phyloP scores from a whole-genome alignment of 2,329 filamentous ascomycete genomes.

The Grosmannia serpens region DNA sequence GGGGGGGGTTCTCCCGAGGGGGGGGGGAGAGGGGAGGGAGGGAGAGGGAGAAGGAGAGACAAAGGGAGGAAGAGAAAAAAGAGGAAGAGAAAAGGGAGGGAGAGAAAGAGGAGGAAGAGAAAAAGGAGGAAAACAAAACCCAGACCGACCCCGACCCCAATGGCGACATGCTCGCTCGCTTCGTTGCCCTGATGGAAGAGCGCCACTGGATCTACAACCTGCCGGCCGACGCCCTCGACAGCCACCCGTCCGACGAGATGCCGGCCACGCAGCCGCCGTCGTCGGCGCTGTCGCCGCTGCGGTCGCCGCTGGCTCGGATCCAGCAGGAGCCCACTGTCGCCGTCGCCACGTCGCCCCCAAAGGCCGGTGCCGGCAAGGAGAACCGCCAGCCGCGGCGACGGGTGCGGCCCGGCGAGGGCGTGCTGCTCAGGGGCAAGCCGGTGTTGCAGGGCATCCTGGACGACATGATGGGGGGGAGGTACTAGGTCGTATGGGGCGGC shows the following conservation, averaged over 20 bases:
- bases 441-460: slow-evolving; percentile 70
- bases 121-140: too few relatives aligned
- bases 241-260: slow-evolving; percentile 48
- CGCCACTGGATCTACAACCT: slow-evolving; percentile 74
- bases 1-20: slow-evolving; percentile 8
- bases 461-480: slow-evolving; percentile 36
- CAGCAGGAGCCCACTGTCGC: too few relatives aligned
- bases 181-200: slow-evolving; percentile 66
- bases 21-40: neutral
- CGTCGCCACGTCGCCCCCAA: neutral
- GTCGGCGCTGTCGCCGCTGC: slow-evolving; percentile 7
- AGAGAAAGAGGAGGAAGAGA: slow-evolving; percentile 31
- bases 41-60: slow-evolving; percentile 37
- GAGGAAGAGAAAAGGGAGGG: slow-evolving; percentile 7
- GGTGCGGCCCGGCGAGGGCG: slow-evolving; percentile 47
- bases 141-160: slow-evolving; percentile 22
- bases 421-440: slow-evolving; percentile 53
- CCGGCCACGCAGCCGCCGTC: slow-evolving; percentile 5
- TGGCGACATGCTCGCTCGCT: slow-evolving; percentile 59
- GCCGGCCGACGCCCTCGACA: slow-evolving; percentile 48
- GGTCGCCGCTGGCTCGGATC: slow-evolving; percentile 8
- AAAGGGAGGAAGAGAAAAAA: slow-evolving; percentile 28
- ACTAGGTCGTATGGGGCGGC: too few relatives aligned
- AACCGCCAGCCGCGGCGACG: slow-evolving; percentile 37
- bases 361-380: slow-evolving; percentile 25